Percentiles rank a stretch among this genome's conserved stretches.
These are phyloP conservation scores for Phellinidium pouzarii DNA, from an alignment of 1,284 basidiomycete species.

Conservation along the genomic window DNA sequence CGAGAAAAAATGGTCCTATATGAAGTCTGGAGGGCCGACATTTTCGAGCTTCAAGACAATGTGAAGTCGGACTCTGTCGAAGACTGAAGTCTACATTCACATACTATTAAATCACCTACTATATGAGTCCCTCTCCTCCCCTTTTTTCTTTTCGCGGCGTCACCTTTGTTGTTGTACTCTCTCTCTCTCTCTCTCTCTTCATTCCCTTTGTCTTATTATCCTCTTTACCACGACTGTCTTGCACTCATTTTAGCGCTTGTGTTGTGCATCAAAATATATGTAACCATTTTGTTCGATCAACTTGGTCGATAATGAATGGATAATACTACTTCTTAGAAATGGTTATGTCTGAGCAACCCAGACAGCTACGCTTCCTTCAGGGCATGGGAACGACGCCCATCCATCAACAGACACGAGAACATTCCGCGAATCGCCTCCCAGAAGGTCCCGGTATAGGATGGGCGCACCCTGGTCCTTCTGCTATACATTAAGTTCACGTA, in stretches of 20 bases:
- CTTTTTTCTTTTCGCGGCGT: too few relatives aligned
- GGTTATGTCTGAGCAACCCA: conserved; percentile 46
- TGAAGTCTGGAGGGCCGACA: conserved; percentile 7
- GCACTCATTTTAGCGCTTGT: too few relatives aligned
- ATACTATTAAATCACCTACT: not conserved
- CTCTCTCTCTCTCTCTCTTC: too few relatives aligned
- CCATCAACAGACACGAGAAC: conserved; percentile 42
- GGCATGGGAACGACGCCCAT: conserved; percentile 55
- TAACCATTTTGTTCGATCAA: too few relatives aligned
- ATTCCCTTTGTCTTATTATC: too few relatives aligned
- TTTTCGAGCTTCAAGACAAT: conserved; percentile 4
- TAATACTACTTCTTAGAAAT: too few relatives aligned
- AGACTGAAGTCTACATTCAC: conserved; percentile 1
- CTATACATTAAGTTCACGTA: not conserved
- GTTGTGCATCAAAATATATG: too few relatives aligned
- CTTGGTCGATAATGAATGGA: too few relatives aligned
- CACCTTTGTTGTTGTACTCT: too few relatives aligned
- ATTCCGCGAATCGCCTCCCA: conserved; percentile 35
- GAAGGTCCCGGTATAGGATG: conserved; percentile 36
- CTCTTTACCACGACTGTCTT: too few relatives aligned
- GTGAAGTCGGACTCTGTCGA: not conserved
- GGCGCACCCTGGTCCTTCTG: not conserved
- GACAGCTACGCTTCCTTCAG: conserved; percentile 44
- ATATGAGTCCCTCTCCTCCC: not conserved
- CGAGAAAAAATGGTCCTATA: conserved; percentile 6